phyloP scores from a whole-genome alignment of 768 basidiomycete species.

The Boletus pseudo-olivaceus region DNA sequence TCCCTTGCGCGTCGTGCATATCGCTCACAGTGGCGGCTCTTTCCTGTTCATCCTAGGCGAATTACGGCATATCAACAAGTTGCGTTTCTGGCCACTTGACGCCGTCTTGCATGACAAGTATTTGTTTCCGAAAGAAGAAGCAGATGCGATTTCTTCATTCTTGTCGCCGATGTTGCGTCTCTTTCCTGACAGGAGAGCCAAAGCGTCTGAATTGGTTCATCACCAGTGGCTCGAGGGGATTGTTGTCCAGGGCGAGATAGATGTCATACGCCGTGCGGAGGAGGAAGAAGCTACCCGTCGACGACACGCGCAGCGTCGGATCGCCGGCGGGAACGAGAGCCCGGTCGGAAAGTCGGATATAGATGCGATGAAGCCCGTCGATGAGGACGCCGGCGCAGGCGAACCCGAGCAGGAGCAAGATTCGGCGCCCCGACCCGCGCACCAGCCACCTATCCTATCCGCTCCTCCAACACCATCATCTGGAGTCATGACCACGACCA shows the following conservation, averaged over 20 bases:
- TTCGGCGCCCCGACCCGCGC: constrained; percentile 3
- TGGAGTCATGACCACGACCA: background rate
- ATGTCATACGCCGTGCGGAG: constrained; percentile 67
- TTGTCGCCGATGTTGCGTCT: constrained; percentile 87
- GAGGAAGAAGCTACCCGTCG: constrained; percentile 41
- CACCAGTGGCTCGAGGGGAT: constrained; percentile 87
- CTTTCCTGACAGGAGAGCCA: constrained; percentile 84
- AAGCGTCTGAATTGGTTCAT: constrained; percentile 79
- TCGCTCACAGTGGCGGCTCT: constrained; percentile 6
- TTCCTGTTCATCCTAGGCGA: constrained; percentile 47
- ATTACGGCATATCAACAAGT: constrained; percentile 89
- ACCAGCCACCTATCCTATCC: constrained; percentile 32
- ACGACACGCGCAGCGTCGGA: constrained; percentile 11
- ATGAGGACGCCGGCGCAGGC: constrained; percentile 32
- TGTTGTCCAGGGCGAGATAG: constrained; percentile 87
- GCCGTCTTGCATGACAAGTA: constrained; percentile 92
- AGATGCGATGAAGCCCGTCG: constrained; percentile 78
- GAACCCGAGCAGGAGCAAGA: constrained; percentile 13
- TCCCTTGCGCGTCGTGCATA: background rate
- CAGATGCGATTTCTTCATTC: constrained; percentile 78
- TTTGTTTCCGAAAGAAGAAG: constrained; percentile 80
- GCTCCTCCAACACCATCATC: constrained; percentile 29
- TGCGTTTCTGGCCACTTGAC: constrained; percentile 87
- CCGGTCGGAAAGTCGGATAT: constrained; percentile 29
- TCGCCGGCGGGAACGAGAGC: constrained; percentile 6